phyloP scores from a whole-genome alignment of 2,329 filamentous ascomycete genomes.

The Aspergillus niger region DNA sequence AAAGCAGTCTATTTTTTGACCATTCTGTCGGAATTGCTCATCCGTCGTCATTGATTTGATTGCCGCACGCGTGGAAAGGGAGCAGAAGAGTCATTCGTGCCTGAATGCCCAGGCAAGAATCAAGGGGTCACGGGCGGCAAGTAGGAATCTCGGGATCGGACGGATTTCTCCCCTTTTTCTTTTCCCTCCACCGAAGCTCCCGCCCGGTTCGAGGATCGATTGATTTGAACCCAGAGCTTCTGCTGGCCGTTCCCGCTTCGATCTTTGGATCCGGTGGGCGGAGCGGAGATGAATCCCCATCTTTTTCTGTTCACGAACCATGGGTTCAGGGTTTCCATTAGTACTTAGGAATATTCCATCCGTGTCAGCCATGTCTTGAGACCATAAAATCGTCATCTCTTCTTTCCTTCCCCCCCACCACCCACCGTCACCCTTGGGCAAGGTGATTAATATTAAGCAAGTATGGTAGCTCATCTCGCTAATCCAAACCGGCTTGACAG shows the following conservation, averaged over 20 bases:
- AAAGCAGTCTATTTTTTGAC: too few species aligned
- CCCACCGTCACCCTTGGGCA: constrained; percentile 5
- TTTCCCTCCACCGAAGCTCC: neutral
- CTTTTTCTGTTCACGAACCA: neutral
- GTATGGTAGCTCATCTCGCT: constrained; percentile 7
- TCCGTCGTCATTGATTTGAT: too few species aligned
- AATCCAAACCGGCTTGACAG: constrained; percentile 12
- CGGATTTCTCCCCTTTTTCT: too few species aligned
- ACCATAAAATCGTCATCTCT: neutral
- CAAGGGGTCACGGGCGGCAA: neutral
- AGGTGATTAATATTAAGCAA: constrained; percentile 8
- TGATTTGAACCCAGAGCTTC: neutral
- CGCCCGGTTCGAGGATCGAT: neutral
- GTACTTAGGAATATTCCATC: neutral
- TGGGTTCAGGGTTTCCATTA: constrained; percentile 1
- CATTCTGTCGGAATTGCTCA: too few species aligned
- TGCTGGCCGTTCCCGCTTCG: neutral
- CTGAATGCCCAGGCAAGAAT: neutral
- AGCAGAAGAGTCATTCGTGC: neutral
- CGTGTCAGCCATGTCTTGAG: neutral
- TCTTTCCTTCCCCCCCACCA: neutral
- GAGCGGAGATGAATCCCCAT: neutral
- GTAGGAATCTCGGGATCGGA: neutral
- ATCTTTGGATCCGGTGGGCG: neutral
- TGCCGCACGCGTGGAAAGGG: too few species aligned